Percentiles rank a stretch among this genome's conserved stretches.
Evolutionary conservation across 2,329 filamentous ascomycete species (phyloP).

Genomic region (Cadophora malorum): DNA sequence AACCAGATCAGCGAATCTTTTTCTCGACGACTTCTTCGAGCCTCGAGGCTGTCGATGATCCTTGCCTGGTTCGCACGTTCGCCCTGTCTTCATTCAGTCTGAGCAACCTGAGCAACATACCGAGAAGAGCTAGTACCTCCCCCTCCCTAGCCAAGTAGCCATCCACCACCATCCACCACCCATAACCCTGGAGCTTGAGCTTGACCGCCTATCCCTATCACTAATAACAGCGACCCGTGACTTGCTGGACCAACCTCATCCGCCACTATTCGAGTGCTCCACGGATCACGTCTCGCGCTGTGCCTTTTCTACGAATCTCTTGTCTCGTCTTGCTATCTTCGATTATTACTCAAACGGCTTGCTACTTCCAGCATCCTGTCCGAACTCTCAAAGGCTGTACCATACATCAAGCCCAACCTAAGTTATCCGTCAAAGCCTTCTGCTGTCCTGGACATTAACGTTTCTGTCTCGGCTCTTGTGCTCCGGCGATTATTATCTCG

Average conservation of each 20-base stretch:
- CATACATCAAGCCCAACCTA: background rate
- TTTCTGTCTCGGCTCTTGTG: background rate
- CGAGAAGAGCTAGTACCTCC: background rate
- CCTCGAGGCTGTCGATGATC: conserved; percentile 4
- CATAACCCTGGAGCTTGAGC: background rate
- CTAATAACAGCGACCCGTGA: conserved; percentile 7
- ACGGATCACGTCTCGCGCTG: background rate
- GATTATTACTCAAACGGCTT: background rate
- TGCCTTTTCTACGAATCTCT: background rate
- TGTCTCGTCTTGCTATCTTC: conserved; percentile 1
- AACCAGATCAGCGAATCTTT: background rate
- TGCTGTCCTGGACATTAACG: background rate
- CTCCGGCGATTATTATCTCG: background rate
- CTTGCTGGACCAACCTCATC: background rate
- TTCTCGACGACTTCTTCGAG: background rate
- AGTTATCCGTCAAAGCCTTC: background rate
- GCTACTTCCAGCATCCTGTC: background rate
- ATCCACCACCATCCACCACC: background rate
- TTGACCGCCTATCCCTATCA: conserved; percentile 6
- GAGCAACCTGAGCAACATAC: background rate
- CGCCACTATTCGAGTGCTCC: too few species aligned
- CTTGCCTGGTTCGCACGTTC: conserved; percentile 10
- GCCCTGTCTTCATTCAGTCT: conserved; percentile 7
- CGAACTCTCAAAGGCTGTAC: background rate
- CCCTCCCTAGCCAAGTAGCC: background rate